Evolutionary conservation across 768 basidiomycete genomes (phyloP).

Genomic region (Termitomyces sp.): DNA sequence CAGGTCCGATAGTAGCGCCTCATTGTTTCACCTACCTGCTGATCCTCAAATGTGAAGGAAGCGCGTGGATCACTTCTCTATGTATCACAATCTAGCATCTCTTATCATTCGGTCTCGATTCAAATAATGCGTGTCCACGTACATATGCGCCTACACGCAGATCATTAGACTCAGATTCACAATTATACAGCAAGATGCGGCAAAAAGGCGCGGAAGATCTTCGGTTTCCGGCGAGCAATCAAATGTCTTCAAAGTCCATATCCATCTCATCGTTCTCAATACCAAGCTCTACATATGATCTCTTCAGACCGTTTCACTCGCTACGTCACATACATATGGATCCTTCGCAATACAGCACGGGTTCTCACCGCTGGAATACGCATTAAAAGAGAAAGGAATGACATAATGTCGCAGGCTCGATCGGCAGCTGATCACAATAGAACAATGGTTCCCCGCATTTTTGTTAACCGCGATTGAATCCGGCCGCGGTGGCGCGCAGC

Average conservation of each 20-base stretch:
- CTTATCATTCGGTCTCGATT: neutral
- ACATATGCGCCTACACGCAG: neutral
- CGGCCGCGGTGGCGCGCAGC: neutral
- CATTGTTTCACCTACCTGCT: neutral
- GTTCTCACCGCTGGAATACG: neutral
- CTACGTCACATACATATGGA: neutral
- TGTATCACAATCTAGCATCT: neutral
- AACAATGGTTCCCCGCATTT: neutral
- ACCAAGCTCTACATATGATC: neutral
- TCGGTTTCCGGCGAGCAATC: neutral
- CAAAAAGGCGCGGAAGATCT: neutral
- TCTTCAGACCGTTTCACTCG: neutral
- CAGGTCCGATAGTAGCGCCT: neutral
- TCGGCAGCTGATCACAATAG: neutral
- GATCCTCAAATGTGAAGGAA: neutral
- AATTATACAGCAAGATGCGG: neutral
- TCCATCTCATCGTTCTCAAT: neutral
- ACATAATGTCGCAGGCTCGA: neutral
- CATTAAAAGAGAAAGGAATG: neutral
- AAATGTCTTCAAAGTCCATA: neutral
- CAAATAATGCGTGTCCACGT: neutral
- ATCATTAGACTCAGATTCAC: neutral
- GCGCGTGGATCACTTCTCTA: neutral
- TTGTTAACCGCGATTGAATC: neutral
- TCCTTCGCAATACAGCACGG: neutral